These are phyloP conservation scores for Prillingera fragicola DNA, from an alignment of 1,284 basidiomycete genomes.

Conservation along the genomic window DNA sequence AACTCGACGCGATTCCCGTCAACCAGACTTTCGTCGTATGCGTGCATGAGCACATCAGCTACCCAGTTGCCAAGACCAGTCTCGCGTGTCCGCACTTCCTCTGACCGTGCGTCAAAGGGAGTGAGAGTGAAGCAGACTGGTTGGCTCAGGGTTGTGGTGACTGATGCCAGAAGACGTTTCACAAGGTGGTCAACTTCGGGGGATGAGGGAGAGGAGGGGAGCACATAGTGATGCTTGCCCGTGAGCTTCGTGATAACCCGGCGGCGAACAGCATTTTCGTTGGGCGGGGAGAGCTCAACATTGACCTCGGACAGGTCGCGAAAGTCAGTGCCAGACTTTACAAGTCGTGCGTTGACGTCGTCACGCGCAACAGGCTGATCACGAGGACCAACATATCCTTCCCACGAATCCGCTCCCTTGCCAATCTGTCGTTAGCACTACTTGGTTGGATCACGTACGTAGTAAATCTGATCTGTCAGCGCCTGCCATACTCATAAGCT, in stretches of 20 bases:
- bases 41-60: conserved; percentile 75
- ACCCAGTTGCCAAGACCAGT: conserved; percentile 82
- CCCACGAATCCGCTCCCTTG: conserved; percentile 67
- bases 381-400: conserved; percentile 59
- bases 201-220: conserved; percentile 60
- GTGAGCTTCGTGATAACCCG: conserved; percentile 62
- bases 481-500: conserved; percentile 3
- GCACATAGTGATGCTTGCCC: conserved; percentile 62
- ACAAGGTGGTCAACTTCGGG: conserved; percentile 59
- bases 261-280: conserved; percentile 58
- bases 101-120: conserved; percentile 69
- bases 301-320: conserved; percentile 72
- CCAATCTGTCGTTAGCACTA: conserved; percentile 56
- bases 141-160: conserved; percentile 63
- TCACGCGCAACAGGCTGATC: conserved; percentile 64
- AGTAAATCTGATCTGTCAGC: conserved; percentile 31
- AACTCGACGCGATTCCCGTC: conserved; percentile 23
- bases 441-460: conserved; percentile 8
- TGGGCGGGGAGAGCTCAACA: conserved; percentile 59
- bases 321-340: conserved; percentile 87
- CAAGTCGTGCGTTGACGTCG: conserved; percentile 54
- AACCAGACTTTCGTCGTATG: conserved; percentile 70
- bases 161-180: conserved; percentile 62
- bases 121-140: conserved; percentile 67
- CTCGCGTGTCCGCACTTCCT: conserved; percentile 62